Percentiles rank a stretch among this genome's conserved stretches.
phyloP scores from a whole-genome alignment of 116 monocot genomes.

The Iris pallida region DNA sequence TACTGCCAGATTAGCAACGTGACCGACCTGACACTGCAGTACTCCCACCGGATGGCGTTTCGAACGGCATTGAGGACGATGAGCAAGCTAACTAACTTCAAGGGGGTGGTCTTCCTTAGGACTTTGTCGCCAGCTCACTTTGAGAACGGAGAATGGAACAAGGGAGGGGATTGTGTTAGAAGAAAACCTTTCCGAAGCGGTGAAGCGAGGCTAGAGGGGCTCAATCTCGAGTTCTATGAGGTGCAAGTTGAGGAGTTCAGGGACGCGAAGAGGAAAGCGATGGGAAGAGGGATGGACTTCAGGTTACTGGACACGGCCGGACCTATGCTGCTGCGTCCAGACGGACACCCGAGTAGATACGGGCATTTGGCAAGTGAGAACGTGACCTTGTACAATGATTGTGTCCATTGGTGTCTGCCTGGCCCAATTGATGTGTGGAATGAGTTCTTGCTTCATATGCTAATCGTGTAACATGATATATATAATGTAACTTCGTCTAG shows the following conservation, averaged over 20 bases:
- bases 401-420: constrained; percentile 67
- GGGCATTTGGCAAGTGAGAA: constrained; percentile 34
- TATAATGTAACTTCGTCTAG: not conserved
- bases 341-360: constrained; percentile 71
- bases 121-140: constrained; percentile 52
- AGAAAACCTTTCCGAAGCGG: constrained; percentile 19
- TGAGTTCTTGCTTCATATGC: constrained; percentile 27
- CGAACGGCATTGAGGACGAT: constrained; percentile 30
- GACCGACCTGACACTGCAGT: constrained; percentile 17
- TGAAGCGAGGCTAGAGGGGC: constrained; percentile 19
- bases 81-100: not conserved
- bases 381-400: constrained; percentile 40
- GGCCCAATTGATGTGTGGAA: constrained; percentile 47
- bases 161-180: constrained; percentile 50
- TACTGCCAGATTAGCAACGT: constrained; percentile 15
- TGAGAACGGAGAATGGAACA: constrained; percentile 51
- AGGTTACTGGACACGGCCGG: constrained; percentile 35
- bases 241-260: constrained; percentile 38
- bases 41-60: constrained; percentile 35
- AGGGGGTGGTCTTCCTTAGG: constrained; percentile 31
- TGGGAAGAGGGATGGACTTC: constrained; percentile 24
- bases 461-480: not conserved
- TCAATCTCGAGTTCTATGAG: constrained; percentile 21
- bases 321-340: constrained; percentile 54
- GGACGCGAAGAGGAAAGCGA: constrained; percentile 21